These are phyloP conservation scores for Raddia distichophylla DNA, from an alignment of 176 grass and related monocot genomes.

Conservation along the genomic window DNA sequence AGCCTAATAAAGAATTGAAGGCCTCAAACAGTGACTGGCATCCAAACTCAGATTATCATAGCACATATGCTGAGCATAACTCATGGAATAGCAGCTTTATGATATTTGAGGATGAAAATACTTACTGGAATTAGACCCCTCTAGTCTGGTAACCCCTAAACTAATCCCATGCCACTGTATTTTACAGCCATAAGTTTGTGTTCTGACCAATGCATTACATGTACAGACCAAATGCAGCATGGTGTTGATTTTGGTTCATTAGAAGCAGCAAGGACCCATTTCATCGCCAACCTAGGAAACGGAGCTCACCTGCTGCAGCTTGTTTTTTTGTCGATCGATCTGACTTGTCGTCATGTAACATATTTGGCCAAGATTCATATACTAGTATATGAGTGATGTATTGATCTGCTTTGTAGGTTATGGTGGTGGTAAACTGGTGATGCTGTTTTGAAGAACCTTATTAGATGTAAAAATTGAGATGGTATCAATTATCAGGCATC, in stretches of 20 bases:
- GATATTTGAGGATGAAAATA: conserved; percentile 61
- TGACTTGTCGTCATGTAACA: conserved; percentile 43
- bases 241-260: not conserved
- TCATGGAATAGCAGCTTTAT: conserved; percentile 56
- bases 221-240: conserved; percentile 26
- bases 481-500: conserved; percentile 7
- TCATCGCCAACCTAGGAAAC: not conserved
- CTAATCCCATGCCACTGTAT: not conserved
- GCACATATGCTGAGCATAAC: conserved; percentile 26
- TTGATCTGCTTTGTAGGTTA: conserved; percentile 21
- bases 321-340: not conserved
- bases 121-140: conserved; percentile 42
- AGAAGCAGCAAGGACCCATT: not conserved
- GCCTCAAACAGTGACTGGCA: conserved; percentile 41
- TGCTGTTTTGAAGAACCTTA: not conserved
- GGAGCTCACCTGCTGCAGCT: not conserved
- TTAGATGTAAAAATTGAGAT: conserved; percentile 19
- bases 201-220: not conserved
- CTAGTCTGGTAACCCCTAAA: conserved; percentile 22
- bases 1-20: conserved; percentile 50
- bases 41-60: conserved; percentile 28
- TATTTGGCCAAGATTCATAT: conserved; percentile 10
- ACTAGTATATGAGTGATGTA: conserved; percentile 30
- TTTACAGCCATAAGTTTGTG: not conserved
- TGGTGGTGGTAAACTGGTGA: not conserved